Evolutionary conservation across 805 yeast species (phyloP).

Genomic region (Candida sphagnicola): DNA sequence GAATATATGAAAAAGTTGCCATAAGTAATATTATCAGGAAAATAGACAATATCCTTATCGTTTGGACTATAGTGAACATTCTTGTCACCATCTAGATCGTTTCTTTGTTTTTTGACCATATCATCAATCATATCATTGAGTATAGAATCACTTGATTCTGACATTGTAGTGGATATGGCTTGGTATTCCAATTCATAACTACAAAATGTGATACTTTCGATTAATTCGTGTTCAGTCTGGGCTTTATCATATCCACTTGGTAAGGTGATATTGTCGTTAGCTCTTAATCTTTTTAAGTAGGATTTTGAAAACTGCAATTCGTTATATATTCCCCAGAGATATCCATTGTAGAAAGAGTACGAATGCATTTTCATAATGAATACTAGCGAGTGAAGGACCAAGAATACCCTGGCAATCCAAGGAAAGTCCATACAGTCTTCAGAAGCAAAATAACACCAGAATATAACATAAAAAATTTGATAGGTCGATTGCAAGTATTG

Average conservation of each 20-base stretch:
- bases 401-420: constrained; percentile 88
- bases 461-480: constrained; percentile 50
- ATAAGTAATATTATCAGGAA: constrained; percentile 71
- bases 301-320: constrained; percentile 51
- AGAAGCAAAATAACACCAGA: constrained; percentile 57
- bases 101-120: neutral
- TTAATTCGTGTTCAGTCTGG: constrained; percentile 22
- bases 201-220: constrained; percentile 62
- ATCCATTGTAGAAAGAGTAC: constrained; percentile 87
- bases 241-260: constrained; percentile 24
- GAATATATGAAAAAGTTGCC: constrained; percentile 70
- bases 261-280: constrained; percentile 13
- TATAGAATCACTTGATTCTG: constrained; percentile 8
- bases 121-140: constrained; percentile 6
- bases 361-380: constrained; percentile 95
- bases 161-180: constrained; percentile 26
- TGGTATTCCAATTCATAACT: constrained; percentile 65
- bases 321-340: constrained; percentile 61
- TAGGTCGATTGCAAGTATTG: constrained; percentile 53
- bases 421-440: constrained; percentile 48
- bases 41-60: constrained; percentile 24
- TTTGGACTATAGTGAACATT: constrained; percentile 1
- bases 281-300: constrained; percentile 38
- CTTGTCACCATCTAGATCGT: neutral
- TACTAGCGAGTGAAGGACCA: constrained; percentile 81